Evolutionary conservation across 164 flowering plant genomes (phyloP).

Genomic region (Cinnamomum micranthum): DNA sequence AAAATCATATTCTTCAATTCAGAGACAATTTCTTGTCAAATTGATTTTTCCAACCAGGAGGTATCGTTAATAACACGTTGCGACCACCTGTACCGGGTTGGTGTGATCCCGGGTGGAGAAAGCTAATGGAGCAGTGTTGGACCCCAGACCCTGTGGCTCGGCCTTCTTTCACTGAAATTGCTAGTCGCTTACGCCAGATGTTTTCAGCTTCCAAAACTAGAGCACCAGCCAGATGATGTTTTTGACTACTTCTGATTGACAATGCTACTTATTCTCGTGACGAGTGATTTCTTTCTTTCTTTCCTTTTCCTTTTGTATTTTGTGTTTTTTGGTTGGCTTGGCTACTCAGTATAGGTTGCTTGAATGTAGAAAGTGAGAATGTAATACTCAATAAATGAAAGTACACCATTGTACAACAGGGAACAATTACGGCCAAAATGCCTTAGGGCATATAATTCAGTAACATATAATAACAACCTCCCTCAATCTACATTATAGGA

Average conservation of each 20-base stretch:
- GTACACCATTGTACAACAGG: too few species aligned
- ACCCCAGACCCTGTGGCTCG: constrained; percentile 64
- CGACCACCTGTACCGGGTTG: constrained; percentile 64
- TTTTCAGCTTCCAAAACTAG: constrained; percentile 36
- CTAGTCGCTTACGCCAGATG: constrained; percentile 54
- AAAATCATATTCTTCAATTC: neutral
- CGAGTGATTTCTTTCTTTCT: neutral
- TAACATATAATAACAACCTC: too few species aligned
- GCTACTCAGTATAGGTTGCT: too few species aligned
- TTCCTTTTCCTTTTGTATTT: too few species aligned
- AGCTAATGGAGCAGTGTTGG: constrained; percentile 82
- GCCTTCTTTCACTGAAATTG: constrained; percentile 73
- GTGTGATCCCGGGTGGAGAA: constrained; percentile 73
- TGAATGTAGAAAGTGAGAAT: too few species aligned
- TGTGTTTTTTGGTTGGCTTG: too few species aligned
- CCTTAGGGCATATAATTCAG: too few species aligned
- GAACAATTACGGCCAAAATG: too few species aligned
- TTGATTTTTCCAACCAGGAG: constrained; percentile 35
- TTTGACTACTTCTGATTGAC: neutral
- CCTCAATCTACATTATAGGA: too few species aligned
- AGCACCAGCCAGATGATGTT: constrained; percentile 13
- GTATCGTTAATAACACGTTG: constrained; percentile 69
- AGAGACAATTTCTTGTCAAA: neutral
- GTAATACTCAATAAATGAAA: too few species aligned
- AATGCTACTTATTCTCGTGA: neutral